A percentile compares a stretch with the other conserved stretches of the same genome.
These are phyloP conservation scores for Incumbomyces lentus DNA, from an alignment of 2,329 filamentous ascomycete species.

Conservation along the genomic window DNA sequence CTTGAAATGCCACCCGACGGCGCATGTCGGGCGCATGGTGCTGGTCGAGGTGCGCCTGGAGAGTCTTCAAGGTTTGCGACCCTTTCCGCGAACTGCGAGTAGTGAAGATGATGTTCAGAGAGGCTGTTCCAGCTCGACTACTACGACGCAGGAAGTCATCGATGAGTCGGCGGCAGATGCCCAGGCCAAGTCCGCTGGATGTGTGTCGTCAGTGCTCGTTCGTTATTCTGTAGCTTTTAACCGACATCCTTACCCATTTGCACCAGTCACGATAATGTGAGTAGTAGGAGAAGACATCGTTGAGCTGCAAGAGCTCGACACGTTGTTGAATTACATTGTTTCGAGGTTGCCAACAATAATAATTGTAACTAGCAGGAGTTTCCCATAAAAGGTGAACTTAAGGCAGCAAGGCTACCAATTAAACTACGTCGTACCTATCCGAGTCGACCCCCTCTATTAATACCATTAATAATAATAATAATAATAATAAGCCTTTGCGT, in stretches of 20 bases:
- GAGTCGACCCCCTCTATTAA: too few relatives aligned
- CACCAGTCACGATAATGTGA: constrained; percentile 65
- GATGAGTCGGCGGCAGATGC: constrained; percentile 72
- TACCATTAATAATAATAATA: too few relatives aligned
- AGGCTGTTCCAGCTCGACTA: constrained; percentile 52
- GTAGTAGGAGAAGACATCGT: constrained; percentile 13
- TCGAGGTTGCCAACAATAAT: too few relatives aligned
- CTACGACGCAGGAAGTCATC: constrained; percentile 64
- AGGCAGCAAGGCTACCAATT: too few relatives aligned
- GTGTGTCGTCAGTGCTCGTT: not conserved
- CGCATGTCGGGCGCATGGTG: constrained; percentile 28
- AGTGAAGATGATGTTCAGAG: constrained; percentile 71
- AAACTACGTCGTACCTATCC: too few relatives aligned
- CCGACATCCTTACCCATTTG: constrained; percentile 57
- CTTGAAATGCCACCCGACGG: constrained; percentile 39
- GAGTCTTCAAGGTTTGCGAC: constrained; percentile 54
- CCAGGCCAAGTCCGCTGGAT: constrained; percentile 71
- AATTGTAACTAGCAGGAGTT: too few relatives aligned
- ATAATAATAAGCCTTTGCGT: too few relatives aligned
- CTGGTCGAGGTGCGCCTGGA: constrained; percentile 53
- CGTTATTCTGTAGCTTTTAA: not conserved
- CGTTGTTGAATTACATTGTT: not conserved
- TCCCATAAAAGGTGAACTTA: too few relatives aligned
- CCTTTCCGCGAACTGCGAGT: constrained; percentile 69
- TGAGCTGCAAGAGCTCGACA: constrained; percentile 5